Conservation (phyloP, 2,329 filamentous ascomycete species). For the Xylaria multiplex region DNA sequence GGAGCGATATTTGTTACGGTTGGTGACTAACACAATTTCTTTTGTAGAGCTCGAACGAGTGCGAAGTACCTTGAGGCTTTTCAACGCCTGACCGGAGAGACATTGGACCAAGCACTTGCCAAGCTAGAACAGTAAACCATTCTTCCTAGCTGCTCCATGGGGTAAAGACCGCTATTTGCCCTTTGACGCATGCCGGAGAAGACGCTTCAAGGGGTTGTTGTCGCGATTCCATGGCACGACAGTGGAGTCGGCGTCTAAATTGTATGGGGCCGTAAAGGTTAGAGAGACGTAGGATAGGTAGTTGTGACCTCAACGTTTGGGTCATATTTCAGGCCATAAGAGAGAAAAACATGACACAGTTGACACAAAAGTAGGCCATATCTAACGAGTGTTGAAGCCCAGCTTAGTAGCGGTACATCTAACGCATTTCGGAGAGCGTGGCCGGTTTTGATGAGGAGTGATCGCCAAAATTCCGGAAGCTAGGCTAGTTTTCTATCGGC, state of each 20-base stretch:
- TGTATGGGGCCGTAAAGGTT: slow-evolving; percentile 1
- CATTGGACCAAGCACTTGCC: slow-evolving; percentile 32
- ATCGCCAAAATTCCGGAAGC: slow-evolving; percentile 8
- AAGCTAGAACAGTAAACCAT: slow-evolving; percentile 29
- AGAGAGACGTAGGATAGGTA: background rate
- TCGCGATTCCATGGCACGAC: background rate
- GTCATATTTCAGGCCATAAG: background rate
- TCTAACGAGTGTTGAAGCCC: slow-evolving; percentile 2
- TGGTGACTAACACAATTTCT: slow-evolving; percentile 10
- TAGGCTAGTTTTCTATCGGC: slow-evolving; percentile 10
- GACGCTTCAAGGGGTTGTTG: slow-evolving; percentile 19
- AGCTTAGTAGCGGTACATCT: background rate
- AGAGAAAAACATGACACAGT: background rate
- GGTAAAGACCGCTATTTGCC: background rate
- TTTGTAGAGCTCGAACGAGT: slow-evolving; percentile 30
- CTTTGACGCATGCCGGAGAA: background rate
- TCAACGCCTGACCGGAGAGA: slow-evolving; percentile 34
- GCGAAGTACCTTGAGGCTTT: slow-evolving; percentile 39
- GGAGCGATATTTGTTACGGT: background rate
- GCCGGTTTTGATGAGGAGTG: background rate
- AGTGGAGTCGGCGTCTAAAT: background rate
- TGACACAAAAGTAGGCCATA: background rate
- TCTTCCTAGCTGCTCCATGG: background rate
- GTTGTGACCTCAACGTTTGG: background rate
- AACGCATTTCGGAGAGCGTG: slow-evolving; percentile 24